Base-by-base conservation (phyloP, 1,284 basidiomycete genomes). In the Porodaedalea pini region DNA sequence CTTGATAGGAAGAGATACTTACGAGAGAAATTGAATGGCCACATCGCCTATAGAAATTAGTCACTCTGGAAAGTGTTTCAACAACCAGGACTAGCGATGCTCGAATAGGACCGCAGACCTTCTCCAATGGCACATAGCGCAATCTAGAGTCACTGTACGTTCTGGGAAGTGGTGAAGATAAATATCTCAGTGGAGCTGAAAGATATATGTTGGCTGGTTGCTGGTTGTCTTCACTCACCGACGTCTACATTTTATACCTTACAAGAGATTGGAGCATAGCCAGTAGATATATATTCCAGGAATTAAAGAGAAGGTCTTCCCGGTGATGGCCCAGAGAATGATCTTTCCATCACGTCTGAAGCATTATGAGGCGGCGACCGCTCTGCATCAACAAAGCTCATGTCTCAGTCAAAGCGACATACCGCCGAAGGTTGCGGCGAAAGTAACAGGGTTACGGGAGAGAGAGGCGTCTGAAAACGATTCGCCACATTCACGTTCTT, bases 1-100 rank as follows among this genome's bases (percentile, higher is more conserved):
- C 56, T 53, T 43, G 53, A 53, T 50, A 59, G 56, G 32, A 56
- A 58, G 51, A 45, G 44, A 8, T 37, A 61, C 79, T 60, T 62
- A 88, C 86, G 72, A 81, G 63, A 64, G 80, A 73, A 60, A 77
- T 74, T 62, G 74, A 71, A 65, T 89, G 87, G 10, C 70, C 72
- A 63, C 87, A 89, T 45, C 67, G 69, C 56, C 71, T 74, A 66
- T 79, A 86, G 58, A 72, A 75, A 63, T 85, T 78, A 64, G 78
- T 77, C 57, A 85, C 79, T 66, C 81, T 83, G 66, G 27, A 50
- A 56, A 36, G 13, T 53, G 53, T 62, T 41, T 56, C 36, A 36
- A 40, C 27, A 45, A 34, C 25, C 25, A 27, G 17, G 6, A 37
- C 23, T 51, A 27, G 39, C 40, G 39, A 10, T 27, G 48, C 19